Evolutionary conservation across 1,139 yeast genomes (phyloP).

Genomic region (Pichiaceae sp.): DNA sequence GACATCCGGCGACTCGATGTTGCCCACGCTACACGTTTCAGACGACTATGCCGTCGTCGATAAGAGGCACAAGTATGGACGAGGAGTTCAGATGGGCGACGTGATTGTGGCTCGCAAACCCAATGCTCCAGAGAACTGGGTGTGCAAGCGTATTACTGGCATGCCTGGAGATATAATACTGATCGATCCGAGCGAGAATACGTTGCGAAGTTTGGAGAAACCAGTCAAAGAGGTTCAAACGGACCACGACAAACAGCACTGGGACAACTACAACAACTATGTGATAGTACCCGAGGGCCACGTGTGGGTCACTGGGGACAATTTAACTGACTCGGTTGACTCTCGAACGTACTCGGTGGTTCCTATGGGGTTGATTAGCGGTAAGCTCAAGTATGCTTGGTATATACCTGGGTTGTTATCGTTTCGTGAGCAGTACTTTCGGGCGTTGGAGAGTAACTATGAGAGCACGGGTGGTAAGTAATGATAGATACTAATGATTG

Average conservation of each 20-base stretch:
- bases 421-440: constrained; percentile 24
- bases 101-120: constrained; percentile 86
- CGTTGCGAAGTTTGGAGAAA: constrained; percentile 11
- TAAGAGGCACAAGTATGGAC: constrained; percentile 52
- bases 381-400: constrained; percentile 48
- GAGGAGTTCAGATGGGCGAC: constrained; percentile 69
- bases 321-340: constrained; percentile 80
- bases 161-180: constrained; percentile 88
- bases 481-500: constrained; percentile 14
- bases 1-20: constrained; percentile 91
- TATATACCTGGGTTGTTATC: constrained; percentile 14
- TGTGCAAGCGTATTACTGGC: constrained; percentile 89
- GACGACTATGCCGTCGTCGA: constrained; percentile 78
- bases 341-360: constrained; percentile 81
- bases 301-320: constrained; percentile 96
- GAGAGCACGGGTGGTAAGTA: too few species aligned
- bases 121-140: constrained; percentile 76
- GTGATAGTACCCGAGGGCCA: constrained; percentile 81
- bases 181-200: constrained; percentile 64
- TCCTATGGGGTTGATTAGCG: constrained; percentile 82
- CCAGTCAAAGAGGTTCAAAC: constrained; percentile 3
- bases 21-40: constrained; percentile 72
- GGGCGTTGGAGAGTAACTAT: constrained; percentile 42
- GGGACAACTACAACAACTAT: constrained; percentile 25
- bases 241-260: constrained; percentile 1